Percentiles rank a stretch among this genome's conserved stretches.
phyloP scores from a whole-genome alignment of 768 basidiomycete genomes.

The Podaxis rugospora region DNA sequence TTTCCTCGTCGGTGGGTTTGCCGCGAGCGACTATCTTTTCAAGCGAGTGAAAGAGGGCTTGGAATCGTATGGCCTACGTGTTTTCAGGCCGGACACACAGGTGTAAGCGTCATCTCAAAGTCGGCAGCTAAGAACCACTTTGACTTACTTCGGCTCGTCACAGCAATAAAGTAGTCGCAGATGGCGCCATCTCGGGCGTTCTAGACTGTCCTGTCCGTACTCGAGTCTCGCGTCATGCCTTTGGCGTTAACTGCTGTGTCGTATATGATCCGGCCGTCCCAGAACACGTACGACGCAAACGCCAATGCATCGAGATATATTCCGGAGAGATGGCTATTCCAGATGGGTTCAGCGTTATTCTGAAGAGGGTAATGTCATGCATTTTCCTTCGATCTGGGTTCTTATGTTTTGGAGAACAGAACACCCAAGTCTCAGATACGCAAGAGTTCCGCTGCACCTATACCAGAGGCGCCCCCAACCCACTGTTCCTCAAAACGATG shows the following conservation, averaged over 20 bases:
- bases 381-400: neutral
- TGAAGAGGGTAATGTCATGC: slow-evolving; percentile 30
- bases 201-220: slow-evolving; percentile 47
- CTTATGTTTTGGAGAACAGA: slow-evolving; percentile 22
- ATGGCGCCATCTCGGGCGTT: slow-evolving; percentile 38
- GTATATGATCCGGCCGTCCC: slow-evolving; percentile 28
- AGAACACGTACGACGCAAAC: slow-evolving; percentile 36
- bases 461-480: neutral
- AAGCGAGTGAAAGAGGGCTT: slow-evolving; percentile 35
- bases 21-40: slow-evolving; percentile 54
- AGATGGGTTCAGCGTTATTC: slow-evolving; percentile 36
- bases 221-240: slow-evolving; percentile 44
- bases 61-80: slow-evolving; percentile 29
- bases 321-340: slow-evolving; percentile 35
- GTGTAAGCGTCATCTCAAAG: slow-evolving; percentile 33
- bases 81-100: slow-evolving; percentile 49
- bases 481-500: neutral
- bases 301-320: slow-evolving; percentile 27
- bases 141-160: neutral
- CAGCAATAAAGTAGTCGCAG: slow-evolving; percentile 46
- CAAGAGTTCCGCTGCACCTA: slow-evolving; percentile 30
- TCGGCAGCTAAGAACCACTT: neutral
- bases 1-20: slow-evolving; percentile 55
- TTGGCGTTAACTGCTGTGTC: slow-evolving; percentile 37
- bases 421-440: slow-evolving; percentile 38